Evolutionary conservation across 345 rosid genomes (phyloP), one percentile per base, ranked within the genome.

Genomic region (Anacardium occidentale): DNA sequence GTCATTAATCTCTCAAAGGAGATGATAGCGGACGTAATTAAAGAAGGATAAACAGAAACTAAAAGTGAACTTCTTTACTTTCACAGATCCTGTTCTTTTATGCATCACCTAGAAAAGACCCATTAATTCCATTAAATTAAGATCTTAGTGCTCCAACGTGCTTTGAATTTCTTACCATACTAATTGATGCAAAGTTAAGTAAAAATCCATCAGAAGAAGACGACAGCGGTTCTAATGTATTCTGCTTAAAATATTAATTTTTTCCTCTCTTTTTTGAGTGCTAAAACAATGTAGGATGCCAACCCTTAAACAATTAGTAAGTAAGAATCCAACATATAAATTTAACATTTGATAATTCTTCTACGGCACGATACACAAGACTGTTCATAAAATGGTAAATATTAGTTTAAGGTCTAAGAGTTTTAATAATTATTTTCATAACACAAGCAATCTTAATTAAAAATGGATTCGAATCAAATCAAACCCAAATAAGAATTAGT

Each of bases 61-160:
- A 14, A 71, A 69, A 58, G 48, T 42, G 3, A 25, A 22, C 37
- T 12, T 47, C 69, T 67, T 61, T 54, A 55, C 67, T 73, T 80
- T 74, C 40, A 52, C 2, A 32, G 64, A 69, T 57, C 8, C 29
- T 52, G 45, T 37, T 34, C 58, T 64, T 56, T 72, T 72, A 45
- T 32, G 45, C 62, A 52, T 20, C 25, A 10, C 10, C 54, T 42
- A 45, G 25, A 26, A 10, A 59, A 65, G 42, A 40, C 11, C 22
- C 8, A 57, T 57, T 13, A 57, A 64, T 56, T 29, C 32, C 32
- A 1, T 1, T 29, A 42, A 64, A 63, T 68, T 62, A 69, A 61
- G 44, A 32, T 7, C 53, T 37, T 62, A 68, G 76, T 72, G 74
- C 73, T 42, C 18, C 14, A 20, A 34, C 62, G 24, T n/a, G n/a